Percentiles rank a stretch among this genome's conserved stretches.
These are phyloP conservation scores for Candida fluviatilis DNA, from an alignment of 805 yeast genomes.

Conservation along the genomic window DNA sequence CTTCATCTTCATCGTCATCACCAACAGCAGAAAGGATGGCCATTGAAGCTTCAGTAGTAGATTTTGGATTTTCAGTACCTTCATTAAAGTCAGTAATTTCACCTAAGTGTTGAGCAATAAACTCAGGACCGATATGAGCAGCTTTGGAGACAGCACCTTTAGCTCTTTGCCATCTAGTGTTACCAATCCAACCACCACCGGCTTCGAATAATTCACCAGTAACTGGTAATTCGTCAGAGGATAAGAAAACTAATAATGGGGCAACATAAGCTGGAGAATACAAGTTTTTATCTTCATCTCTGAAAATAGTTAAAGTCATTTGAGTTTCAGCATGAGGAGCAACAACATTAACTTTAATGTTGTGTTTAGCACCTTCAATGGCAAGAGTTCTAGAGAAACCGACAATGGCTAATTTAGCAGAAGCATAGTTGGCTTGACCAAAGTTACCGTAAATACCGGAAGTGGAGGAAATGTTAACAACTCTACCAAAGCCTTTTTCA, in stretches of 20 bases:
- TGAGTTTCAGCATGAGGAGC: constrained; percentile 99
- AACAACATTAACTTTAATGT: constrained; percentile 73
- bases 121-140: constrained; percentile 57
- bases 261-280: constrained; percentile 88
- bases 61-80: constrained; percentile 51
- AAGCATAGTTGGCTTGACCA: constrained; percentile 94
- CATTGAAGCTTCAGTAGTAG: constrained; percentile 75
- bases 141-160: constrained; percentile 72
- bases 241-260: constrained; percentile 76
- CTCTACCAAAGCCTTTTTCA: constrained; percentile 74
- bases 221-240: constrained; percentile 67
- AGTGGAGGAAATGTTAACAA: constrained; percentile 88
- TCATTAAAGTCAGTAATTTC: constrained; percentile 59
- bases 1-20: constrained; percentile 44
- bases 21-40: constrained; percentile 67
- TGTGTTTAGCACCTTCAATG: constrained; percentile 78
- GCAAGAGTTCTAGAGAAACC: constrained; percentile 86
- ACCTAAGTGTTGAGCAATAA: constrained; percentile 62
- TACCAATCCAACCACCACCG: constrained; percentile 96
- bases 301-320: constrained; percentile 88
- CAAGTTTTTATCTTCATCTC: constrained; percentile 72
- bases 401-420: constrained; percentile 86
- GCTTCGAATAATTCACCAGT: constrained; percentile 85
- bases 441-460: constrained; percentile 97
- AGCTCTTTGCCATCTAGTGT: constrained; percentile 92